Conservation (phyloP, 176 grass and related monocot species). For the Musa troglodytarum region DNA sequence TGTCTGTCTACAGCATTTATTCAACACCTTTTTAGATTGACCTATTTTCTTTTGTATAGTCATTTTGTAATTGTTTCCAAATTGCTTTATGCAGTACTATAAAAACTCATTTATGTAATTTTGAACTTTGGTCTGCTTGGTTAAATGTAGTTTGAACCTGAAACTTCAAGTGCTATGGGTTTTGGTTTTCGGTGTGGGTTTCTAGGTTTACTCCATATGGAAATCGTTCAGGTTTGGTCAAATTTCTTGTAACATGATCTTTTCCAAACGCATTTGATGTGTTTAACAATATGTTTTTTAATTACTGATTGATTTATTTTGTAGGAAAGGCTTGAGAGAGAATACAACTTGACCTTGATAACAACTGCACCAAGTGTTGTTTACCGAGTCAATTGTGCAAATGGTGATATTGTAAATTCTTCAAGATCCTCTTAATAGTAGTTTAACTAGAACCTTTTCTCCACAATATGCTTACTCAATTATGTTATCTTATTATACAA, state of each 20-base stretch:
- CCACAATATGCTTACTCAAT: background rate
- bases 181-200: constrained; percentile 98
- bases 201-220: constrained; percentile 95
- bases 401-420: constrained; percentile 70
- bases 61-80: too few relatives aligned
- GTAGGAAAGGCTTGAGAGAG: constrained; percentile 98
- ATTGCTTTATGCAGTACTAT: background rate
- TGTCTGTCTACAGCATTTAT: too few relatives aligned
- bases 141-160: constrained; percentile 74
- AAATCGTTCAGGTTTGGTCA: constrained; percentile 87
- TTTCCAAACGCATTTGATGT: constrained; percentile 12
- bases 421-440: constrained; percentile 7
- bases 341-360: constrained; percentile 94
- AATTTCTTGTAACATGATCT: constrained; percentile 13
- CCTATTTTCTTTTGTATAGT: too few relatives aligned
- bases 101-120: constrained; percentile 6
- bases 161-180: constrained; percentile 93
- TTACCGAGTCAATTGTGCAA: constrained; percentile 64
- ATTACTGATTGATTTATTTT: constrained; percentile 20
- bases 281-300: constrained; percentile 10
- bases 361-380: constrained; percentile 97
- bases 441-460: background rate
- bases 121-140: constrained; percentile 11
- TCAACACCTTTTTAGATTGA: too few relatives aligned
- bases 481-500: background rate